Evolutionary conservation across 371 early-diverging fungal species (phyloP).

Genomic region (Mucor lusitanicus): DNA sequence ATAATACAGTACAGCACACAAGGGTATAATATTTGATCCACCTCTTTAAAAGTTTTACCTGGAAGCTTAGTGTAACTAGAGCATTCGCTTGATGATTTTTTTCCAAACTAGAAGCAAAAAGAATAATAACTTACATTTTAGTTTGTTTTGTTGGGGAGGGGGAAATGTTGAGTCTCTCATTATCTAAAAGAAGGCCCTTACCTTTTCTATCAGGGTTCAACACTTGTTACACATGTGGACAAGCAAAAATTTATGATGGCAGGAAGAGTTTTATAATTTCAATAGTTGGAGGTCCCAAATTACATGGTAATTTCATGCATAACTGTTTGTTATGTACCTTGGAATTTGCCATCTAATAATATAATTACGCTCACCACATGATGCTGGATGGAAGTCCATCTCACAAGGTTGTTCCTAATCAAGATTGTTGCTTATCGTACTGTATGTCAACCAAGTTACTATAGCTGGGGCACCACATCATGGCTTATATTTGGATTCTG

Average conservation of each 20-base stretch:
- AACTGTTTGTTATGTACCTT: neutral
- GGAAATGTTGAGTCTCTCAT: neutral
- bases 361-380: too few species aligned
- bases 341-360: too few species aligned
- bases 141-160: neutral
- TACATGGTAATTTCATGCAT: neutral
- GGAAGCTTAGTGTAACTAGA: neutral
- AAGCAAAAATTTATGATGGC: neutral
- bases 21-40: neutral
- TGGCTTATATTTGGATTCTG: neutral
- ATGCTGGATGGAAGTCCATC: too few species aligned
- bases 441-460: neutral
- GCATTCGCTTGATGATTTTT: neutral
- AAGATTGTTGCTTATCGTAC: too few species aligned
- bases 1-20: neutral
- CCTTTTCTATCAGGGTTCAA: constrained; percentile 4
- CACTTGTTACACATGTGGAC: neutral
- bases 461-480: neutral
- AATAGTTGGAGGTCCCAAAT: neutral
- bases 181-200: neutral
- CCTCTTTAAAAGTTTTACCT: neutral
- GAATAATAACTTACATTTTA: neutral
- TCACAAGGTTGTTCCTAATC: too few species aligned
- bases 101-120: neutral
- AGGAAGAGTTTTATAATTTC: neutral